Evolutionary conservation across 352 stramenopile species (phyloP).

Genomic region (Pelagophyceae sp.): DNA sequence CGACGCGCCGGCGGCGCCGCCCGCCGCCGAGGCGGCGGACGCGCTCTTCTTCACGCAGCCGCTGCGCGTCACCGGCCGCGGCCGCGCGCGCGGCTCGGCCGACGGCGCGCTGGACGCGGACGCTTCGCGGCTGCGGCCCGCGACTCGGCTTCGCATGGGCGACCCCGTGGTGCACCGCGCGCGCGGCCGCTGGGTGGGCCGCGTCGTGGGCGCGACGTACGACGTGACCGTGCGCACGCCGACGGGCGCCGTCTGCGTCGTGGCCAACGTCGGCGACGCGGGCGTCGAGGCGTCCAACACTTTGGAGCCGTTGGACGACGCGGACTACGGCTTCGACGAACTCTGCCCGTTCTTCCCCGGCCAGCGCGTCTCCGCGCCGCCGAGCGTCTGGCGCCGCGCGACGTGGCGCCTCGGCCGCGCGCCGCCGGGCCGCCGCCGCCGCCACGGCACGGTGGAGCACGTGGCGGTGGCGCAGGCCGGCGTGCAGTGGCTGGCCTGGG

Average conservation of each 20-base stretch:
- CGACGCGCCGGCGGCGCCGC: background rate
- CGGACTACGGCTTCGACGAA: constrained; percentile 14
- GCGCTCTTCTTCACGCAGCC: too few relatives aligned
- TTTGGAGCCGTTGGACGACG: background rate
- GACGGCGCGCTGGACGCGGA: background rate
- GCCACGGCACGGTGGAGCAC: background rate
- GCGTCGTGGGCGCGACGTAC: constrained; percentile 3
- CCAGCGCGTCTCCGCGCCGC: background rate
- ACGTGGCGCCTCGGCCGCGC: background rate
- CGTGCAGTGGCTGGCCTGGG: constrained; percentile 12
- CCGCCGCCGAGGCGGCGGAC: background rate
- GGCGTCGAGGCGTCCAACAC: background rate
- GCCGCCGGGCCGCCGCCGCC: background rate
- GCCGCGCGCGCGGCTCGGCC: background rate
- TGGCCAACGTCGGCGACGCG: background rate
- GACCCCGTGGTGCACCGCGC: constrained; percentile 6
- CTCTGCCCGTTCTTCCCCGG: constrained; percentile 13
- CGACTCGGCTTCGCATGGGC: background rate
- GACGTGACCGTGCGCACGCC: background rate
- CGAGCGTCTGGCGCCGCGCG: constrained; percentile 1
- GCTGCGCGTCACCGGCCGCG: background rate
- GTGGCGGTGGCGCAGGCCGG: background rate
- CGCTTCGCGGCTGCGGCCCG: background rate
- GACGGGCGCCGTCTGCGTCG: background rate
- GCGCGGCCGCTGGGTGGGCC: constrained; percentile 3